These are phyloP conservation scores for Vitis amurensis DNA, from an alignment of 164 flowering plant species.

Conservation along the genomic window DNA sequence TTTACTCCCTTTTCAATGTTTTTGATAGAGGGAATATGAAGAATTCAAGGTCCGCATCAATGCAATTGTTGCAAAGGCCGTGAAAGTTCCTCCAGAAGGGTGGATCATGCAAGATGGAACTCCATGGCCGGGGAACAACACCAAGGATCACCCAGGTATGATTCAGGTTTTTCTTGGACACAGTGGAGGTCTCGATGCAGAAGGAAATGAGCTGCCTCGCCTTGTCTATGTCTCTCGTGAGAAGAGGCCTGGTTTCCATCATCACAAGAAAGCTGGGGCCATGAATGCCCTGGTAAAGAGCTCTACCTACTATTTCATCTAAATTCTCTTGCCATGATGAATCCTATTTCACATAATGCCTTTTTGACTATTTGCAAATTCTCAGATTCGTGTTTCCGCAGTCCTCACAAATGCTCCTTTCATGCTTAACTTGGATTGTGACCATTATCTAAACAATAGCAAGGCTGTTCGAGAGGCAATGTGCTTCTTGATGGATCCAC, in stretches of 20 bases:
- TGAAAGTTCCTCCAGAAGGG: slow-evolving; percentile 81
- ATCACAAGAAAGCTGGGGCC: slow-evolving; percentile 98
- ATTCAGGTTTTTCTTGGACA: slow-evolving; percentile 98
- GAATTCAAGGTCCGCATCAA: slow-evolving; percentile 94
- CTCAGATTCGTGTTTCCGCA: slow-evolving; percentile 89
- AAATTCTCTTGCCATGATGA: background rate
- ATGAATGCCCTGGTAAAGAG: slow-evolving; percentile 92
- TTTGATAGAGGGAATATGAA: slow-evolving; percentile 87
- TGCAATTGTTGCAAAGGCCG: slow-evolving; percentile 84
- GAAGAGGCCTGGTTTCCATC: slow-evolving; percentile 95
- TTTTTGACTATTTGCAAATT: background rate
- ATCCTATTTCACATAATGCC: background rate
- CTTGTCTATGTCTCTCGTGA: slow-evolving; percentile 97
- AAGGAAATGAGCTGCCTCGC: slow-evolving; percentile 94
- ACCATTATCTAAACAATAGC: slow-evolving; percentile 93
- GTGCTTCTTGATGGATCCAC: slow-evolving; percentile 99
- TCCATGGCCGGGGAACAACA: slow-evolving; percentile 99
- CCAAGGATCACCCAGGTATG: slow-evolving; percentile 96
- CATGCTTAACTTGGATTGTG: slow-evolving; percentile 97
- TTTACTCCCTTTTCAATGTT: background rate
- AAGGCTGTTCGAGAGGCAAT: slow-evolving; percentile 91
- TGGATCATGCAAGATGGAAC: slow-evolving; percentile 99
- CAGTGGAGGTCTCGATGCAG: slow-evolving; percentile 86
- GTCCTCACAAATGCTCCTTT: slow-evolving; percentile 97
- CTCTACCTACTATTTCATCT: background rate